Evolutionary conservation across 176 grass and related monocot species (phyloP).

Genomic region (Puccinellia tenuiflora): DNA sequence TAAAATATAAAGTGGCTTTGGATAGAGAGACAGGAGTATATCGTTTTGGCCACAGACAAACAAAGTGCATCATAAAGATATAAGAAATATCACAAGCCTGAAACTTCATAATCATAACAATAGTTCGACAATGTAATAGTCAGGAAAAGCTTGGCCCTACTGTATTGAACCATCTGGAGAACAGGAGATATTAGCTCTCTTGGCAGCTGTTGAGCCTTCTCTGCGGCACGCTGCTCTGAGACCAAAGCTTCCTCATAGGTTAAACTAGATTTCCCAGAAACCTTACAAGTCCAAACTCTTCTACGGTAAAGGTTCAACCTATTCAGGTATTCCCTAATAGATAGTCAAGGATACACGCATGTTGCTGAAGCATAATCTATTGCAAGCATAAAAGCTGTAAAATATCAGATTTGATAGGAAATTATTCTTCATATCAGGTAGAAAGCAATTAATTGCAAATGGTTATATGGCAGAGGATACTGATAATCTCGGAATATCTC

Average conservation of each 20-base stretch:
- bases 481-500: constrained; percentile 83
- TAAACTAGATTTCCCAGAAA: constrained; percentile 78
- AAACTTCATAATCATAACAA: constrained; percentile 17
- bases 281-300: constrained; percentile 78
- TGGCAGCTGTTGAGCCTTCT: constrained; percentile 75
- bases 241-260: constrained; percentile 92
- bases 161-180: constrained; percentile 77
- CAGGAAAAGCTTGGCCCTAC: constrained; percentile 45
- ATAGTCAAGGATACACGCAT: constrained; percentile 51
- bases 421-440: neutral
- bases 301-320: constrained; percentile 69
- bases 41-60: neutral
- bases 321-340: constrained; percentile 72
- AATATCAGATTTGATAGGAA: neutral
- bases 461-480: constrained; percentile 66
- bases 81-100: neutral
- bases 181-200: constrained; percentile 58
- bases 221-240: constrained; percentile 57
- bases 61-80: constrained; percentile 8
- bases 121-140: neutral
- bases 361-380: constrained; percentile 17
- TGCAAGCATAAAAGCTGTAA: neutral
- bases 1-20: no score
- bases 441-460: constrained; percentile 8
- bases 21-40: no score